phyloP scores from a whole-genome alignment of 768 basidiomycete genomes.

The Phlegmacium glaucopus region DNA sequence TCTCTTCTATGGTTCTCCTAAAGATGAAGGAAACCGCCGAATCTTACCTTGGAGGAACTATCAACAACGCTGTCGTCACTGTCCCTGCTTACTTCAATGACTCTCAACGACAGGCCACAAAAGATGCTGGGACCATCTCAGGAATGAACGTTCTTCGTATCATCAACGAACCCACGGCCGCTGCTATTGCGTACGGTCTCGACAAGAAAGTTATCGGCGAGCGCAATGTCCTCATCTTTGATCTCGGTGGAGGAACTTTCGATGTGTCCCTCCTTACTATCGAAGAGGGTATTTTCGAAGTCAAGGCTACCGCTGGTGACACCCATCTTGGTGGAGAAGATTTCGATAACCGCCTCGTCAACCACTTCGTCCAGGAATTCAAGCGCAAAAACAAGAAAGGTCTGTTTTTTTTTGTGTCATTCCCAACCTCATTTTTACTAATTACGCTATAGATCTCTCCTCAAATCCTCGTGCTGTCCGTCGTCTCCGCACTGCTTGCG shows the following conservation, averaged over 20 bases:
- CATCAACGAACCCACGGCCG: conserved; percentile 94
- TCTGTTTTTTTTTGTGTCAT: no score
- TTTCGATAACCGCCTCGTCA: conserved; percentile 39
- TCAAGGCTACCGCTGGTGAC: conserved; percentile 95
- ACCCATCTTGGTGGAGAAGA: conserved; percentile 86
- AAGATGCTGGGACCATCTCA: conserved; percentile 87
- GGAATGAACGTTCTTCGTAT: conserved; percentile 92
- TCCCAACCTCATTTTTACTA: conserved; percentile 18
- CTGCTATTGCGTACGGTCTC: conserved; percentile 92
- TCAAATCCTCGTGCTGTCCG: no score
- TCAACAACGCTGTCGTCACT: conserved; percentile 86
- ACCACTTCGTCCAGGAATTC: conserved; percentile 93
- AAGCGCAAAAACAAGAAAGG: conserved; percentile 62
- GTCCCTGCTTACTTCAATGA: conserved; percentile 96
- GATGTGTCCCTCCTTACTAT: conserved; percentile 96
- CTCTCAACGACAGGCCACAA: conserved; percentile 93
- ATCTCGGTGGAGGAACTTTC: conserved; percentile 95
- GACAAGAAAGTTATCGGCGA: conserved; percentile 84
- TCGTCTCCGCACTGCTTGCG: no score
- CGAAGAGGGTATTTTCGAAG: conserved; percentile 95
- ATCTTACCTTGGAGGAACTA: conserved; percentile 77
- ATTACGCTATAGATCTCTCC: no score
- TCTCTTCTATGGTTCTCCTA: no score
- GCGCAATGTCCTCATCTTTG: conserved; percentile 91
- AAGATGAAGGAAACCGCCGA: conserved; percentile 94